These are phyloP conservation scores for Neurospora pannonica DNA, from an alignment of 495 filamentous ascomycete genomes.

Conservation along the genomic window DNA sequence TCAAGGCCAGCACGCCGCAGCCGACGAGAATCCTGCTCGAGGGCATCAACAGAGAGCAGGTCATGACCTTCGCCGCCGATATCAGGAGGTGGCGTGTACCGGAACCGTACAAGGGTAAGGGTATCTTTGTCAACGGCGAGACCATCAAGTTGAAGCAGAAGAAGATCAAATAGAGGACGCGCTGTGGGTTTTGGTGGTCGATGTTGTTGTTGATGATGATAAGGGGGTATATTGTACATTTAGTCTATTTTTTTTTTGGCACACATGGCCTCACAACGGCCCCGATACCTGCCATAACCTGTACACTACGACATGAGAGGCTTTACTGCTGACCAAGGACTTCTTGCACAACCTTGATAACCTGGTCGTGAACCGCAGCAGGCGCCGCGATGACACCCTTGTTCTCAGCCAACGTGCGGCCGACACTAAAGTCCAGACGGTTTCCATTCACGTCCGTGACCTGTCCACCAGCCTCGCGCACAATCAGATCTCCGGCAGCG, in stretches of 20 bases:
- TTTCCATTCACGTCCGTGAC: conserved; percentile 81
- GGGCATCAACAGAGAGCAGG: conserved; percentile 70
- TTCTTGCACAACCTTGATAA: conserved; percentile 72
- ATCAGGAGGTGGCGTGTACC: conserved; percentile 83
- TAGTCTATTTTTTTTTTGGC: conserved; percentile 2
- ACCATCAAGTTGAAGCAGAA: conserved; percentile 96
- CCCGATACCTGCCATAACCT: conserved; percentile 17
- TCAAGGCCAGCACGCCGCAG: conserved; percentile 81
- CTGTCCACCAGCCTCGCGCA: conserved; percentile 83
- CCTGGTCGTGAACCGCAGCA: conserved; percentile 58
- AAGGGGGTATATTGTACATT: conserved; percentile 6
- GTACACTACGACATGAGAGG: conserved; percentile 16
- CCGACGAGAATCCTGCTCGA: conserved; percentile 92
- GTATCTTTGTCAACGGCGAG: conserved; percentile 94
- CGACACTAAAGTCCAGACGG: conserved; percentile 72
- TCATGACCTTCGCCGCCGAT: conserved; percentile 83
- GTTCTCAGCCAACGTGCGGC: conserved; percentile 77
- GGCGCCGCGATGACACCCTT: conserved; percentile 90
- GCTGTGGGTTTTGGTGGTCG: not conserved
- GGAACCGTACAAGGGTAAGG: conserved; percentile 99
- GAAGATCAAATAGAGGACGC: conserved; percentile 81
- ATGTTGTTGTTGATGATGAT: not conserved
- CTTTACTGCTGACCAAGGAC: conserved; percentile 46
- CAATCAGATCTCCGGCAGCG: conserved; percentile 90
- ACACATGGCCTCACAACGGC: not conserved